These are phyloP conservation scores for Hymenochaete sp. DNA, from an alignment of 1,284 basidiomycete genomes.

Conservation along the genomic window DNA sequence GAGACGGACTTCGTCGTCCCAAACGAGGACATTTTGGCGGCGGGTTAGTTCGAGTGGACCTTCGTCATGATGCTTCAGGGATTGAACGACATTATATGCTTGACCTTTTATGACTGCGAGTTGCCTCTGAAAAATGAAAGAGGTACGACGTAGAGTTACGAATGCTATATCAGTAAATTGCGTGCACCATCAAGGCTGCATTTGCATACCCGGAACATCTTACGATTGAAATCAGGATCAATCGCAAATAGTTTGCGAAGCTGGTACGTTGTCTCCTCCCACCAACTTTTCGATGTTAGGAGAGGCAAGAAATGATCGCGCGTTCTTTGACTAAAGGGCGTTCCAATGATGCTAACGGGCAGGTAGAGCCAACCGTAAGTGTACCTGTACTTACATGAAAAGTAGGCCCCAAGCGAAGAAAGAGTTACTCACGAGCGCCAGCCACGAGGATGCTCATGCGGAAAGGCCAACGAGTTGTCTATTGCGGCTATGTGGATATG, in stretches of 20 bases:
- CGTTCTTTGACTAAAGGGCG: constrained; percentile 77
- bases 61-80: constrained; percentile 65
- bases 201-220: constrained; percentile 65
- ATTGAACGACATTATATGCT: constrained; percentile 84
- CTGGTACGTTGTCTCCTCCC: constrained; percentile 78
- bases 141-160: not conserved
- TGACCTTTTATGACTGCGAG: constrained; percentile 88
- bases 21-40: constrained; percentile 67
- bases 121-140: constrained; percentile 48
- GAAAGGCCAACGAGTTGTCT: constrained; percentile 89
- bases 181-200: not conserved
- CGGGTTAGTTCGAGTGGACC: constrained; percentile 81
- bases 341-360: constrained; percentile 77
- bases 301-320: constrained; percentile 76
- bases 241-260: constrained; percentile 69
- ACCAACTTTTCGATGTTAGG: constrained; percentile 79
- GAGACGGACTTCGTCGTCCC: constrained; percentile 80
- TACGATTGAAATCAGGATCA: constrained; percentile 79
- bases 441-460: constrained; percentile 80
- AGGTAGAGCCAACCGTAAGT: constrained; percentile 90
- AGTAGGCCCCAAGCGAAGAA: no score
- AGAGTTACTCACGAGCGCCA: no score
- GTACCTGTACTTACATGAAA: no score
- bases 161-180: no score
- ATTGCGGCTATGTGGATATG: constrained; percentile 82